Conservation (phyloP, 1,139 yeast genomes). For the Nakaseomyces bracarensis region DNA sequence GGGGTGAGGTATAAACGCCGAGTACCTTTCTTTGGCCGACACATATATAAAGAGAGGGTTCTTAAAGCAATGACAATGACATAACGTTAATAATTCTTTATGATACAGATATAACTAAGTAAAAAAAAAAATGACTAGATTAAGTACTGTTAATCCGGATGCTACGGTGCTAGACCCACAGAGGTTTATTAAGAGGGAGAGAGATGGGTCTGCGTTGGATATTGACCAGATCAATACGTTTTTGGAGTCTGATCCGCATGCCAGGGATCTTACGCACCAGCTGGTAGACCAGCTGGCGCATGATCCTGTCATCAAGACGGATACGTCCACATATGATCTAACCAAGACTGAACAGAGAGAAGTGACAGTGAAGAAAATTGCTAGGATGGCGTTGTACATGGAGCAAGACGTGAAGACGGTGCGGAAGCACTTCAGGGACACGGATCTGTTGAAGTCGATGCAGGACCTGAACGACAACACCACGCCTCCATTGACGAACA, state of each 20-base stretch:
- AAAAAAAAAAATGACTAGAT: conserved; percentile 24
- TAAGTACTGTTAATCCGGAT: conserved; percentile 18
- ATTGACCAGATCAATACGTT: conserved; percentile 44
- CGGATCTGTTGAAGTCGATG: conserved; percentile 23
- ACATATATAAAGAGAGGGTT: too few relatives aligned
- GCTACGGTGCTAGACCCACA: conserved; percentile 25
- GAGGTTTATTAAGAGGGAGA: conserved; percentile 39
- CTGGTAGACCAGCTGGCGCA: conserved; percentile 42
- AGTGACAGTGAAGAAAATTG: conserved; percentile 45
- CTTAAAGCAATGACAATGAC: too few relatives aligned
- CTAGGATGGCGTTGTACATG: conserved; percentile 42
- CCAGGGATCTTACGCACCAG: conserved; percentile 42
- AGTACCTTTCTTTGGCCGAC: too few relatives aligned
- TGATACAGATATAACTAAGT: background rate
- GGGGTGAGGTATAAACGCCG: too few relatives aligned
- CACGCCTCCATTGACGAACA: conserved; percentile 19
- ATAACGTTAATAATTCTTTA: too few relatives aligned
- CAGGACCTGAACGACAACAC: conserved; percentile 16
- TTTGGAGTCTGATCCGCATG: conserved; percentile 46
- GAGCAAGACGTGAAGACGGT: conserved; percentile 36
- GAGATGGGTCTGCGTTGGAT: conserved; percentile 40
- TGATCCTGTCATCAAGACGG: conserved; percentile 47
- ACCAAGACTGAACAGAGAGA: conserved; percentile 44
- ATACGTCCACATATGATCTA: conserved; percentile 45
- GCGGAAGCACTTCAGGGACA: conserved; percentile 18